These are phyloP conservation scores for Teratosphaeria zuluensis DNA, from an alignment of 2,329 filamentous ascomycete species.

Conservation along the genomic window DNA sequence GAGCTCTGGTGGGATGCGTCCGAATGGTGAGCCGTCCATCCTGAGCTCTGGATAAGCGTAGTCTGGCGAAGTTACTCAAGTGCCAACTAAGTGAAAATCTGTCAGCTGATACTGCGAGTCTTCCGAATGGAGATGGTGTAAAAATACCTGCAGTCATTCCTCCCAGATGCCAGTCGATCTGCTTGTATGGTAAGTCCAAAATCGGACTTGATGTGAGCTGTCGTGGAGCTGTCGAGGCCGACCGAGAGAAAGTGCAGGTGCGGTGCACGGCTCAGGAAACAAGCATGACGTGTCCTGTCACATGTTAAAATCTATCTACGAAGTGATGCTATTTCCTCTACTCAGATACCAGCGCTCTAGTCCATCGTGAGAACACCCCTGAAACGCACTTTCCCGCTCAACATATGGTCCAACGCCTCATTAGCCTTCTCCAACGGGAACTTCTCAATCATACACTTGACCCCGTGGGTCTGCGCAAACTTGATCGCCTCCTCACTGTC, in stretches of 20 bases:
- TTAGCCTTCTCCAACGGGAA: constrained; percentile 43
- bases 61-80: not conserved
- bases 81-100: not conserved
- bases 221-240: not conserved
- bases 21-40: not conserved
- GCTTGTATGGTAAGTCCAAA: too few species aligned
- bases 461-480: constrained; percentile 38
- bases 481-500: constrained; percentile 45
- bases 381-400: constrained; percentile 42
- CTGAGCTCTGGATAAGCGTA: not conserved
- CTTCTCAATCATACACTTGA: constrained; percentile 45
- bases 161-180: too few species aligned
- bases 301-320: too few species aligned
- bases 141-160: too few species aligned
- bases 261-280: not conserved
- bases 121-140: too few species aligned
- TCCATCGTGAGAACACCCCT: constrained; percentile 41
- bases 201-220: not conserved
- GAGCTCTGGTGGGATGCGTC: not conserved
- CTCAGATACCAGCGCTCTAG: not conserved
- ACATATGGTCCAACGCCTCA: constrained; percentile 42
- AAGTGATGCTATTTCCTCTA: too few species aligned
- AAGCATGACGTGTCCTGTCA: not conserved
- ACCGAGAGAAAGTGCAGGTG: not conserved
- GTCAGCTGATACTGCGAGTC: not conserved